phyloP scores from a whole-genome alignment of 495 filamentous ascomycete species.

The Corynascus novoguineensis region DNA sequence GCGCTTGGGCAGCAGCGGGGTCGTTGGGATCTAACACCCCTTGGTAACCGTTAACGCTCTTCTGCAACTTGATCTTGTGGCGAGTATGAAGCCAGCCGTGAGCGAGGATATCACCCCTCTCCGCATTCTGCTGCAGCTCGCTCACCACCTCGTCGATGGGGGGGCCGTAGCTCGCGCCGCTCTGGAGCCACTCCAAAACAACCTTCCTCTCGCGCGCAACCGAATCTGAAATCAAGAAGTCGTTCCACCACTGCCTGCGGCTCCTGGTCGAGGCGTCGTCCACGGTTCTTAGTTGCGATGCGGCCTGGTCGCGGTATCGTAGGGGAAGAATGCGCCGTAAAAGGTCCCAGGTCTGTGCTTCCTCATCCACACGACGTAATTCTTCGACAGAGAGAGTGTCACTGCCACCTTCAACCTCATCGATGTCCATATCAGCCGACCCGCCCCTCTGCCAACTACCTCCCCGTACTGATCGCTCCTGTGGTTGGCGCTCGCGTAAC shows the following conservation, averaged over 20 bases:
- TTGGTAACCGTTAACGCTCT: conserved; percentile 63
- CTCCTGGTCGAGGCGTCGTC: conserved; percentile 30
- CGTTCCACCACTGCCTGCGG: conserved; percentile 37
- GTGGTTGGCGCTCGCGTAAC: conserved; percentile 32
- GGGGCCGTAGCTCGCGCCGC: conserved; percentile 56
- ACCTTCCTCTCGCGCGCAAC: conserved; percentile 62
- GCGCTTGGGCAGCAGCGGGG: conserved; percentile 50
- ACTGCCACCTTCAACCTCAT: conserved; percentile 41
- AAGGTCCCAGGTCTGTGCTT: conserved; percentile 85
- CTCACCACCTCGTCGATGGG: conserved; percentile 71
- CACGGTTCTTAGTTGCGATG: conserved; percentile 23
- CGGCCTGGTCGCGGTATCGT: conserved; percentile 38
- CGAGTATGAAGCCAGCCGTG: conserved; percentile 91
- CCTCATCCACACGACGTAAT: conserved; percentile 45
- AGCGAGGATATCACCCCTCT: conserved; percentile 60
- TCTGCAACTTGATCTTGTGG: conserved; percentile 81
- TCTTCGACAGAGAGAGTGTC: conserved; percentile 31
- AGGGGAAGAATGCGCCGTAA: conserved; percentile 56
- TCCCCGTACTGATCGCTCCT: conserved; percentile 53
- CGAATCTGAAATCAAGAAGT: conserved; percentile 44
- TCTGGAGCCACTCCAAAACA: conserved; percentile 78
- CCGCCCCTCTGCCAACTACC: conserved; percentile 53
- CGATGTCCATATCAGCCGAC: conserved; percentile 58
- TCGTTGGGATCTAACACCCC: conserved; percentile 57
- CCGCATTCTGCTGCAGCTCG: conserved; percentile 64